Evolutionary conservation across 768 basidiomycete genomes (phyloP), one percentile per base, ranked within the genome.

Genomic region (Panaeolus cyanescens): DNA sequence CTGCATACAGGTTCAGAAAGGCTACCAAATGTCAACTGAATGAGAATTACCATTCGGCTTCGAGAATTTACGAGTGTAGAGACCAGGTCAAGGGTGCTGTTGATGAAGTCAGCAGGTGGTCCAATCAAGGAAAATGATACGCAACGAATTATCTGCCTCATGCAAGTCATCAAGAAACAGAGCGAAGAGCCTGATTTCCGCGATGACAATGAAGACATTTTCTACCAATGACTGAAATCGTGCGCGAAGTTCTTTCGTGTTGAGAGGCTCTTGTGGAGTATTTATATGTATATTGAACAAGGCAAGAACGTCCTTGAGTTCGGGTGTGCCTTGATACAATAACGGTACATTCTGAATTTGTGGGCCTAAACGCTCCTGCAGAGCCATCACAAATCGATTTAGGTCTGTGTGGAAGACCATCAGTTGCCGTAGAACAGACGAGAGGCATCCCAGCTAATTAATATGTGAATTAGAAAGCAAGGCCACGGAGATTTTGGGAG

Each of bases 161-260:
- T 92, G 90, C 15, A 91, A 72, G 70, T 91, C 89, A 67, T 91
- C 89, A 42, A 90, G 75, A 66, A 90, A 90, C 55, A 92, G 72
- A 0, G 89, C 89, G 64, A 92, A 85, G 54, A 90, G 72, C 33
- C 88, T 78, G 6, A 87, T 89, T 68, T 91, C 88, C 1, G 89
- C 83, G 39, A 91, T 82, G 19, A 89, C 85, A 5, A 81, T 72
- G 65, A 91, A 89, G 32, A 91, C 89, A 66, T 82, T 86, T 70
- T 89, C 86, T 3, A 90, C 86, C 32, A 91, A 74, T 7, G 83
- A 83, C 68, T 91, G 88, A 65, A 92, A 92, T 36, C 90, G 76
- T 8, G 87, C 88, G 12, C 89, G 81, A 25, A 89, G 75, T 72
- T 91, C 88, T 17, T 75, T 74, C 0, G 87, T 85, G 54, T 84